phyloP scores from a whole-genome alignment of 345 rosid species.

The Acer saccharum region DNA sequence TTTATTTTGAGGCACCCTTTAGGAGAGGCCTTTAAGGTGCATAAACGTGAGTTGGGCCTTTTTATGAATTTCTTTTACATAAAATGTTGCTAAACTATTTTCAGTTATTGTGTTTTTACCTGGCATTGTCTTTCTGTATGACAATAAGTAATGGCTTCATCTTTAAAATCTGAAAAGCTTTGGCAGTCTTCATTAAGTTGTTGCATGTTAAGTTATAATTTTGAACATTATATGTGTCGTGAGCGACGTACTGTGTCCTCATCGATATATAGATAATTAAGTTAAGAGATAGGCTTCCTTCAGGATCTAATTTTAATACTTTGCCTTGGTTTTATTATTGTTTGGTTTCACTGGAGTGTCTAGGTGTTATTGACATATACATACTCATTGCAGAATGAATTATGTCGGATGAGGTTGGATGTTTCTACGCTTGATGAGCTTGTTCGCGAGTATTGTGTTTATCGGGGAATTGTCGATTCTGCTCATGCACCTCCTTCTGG shows the following conservation, averaged over 20 bases:
- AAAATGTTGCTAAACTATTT: neutral
- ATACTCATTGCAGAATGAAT: constrained; percentile 73
- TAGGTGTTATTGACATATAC: constrained; percentile 1
- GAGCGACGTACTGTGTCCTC: neutral
- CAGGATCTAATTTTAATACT: neutral
- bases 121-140: neutral
- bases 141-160: neutral
- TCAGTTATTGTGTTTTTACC: neutral
- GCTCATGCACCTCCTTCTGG: constrained; percentile 37
- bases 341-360: constrained; percentile 1
- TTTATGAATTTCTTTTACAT: neutral
- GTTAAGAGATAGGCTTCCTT: neutral
- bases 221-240: neutral
- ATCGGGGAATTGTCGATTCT: constrained; percentile 80
- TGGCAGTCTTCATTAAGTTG: neutral
- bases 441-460: constrained; percentile 87
- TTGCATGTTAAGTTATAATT: neutral
- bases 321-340: neutral
- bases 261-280: neutral
- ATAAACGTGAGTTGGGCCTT: neutral
- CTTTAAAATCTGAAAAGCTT: neutral
- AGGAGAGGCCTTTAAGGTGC: neutral
- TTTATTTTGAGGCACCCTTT: neutral
- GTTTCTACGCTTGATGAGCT: constrained; percentile 79
- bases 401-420: constrained; percentile 84